phyloP scores from a whole-genome alignment of 352 stramenopile genomes.

The Aphanomyces euteiches region DNA sequence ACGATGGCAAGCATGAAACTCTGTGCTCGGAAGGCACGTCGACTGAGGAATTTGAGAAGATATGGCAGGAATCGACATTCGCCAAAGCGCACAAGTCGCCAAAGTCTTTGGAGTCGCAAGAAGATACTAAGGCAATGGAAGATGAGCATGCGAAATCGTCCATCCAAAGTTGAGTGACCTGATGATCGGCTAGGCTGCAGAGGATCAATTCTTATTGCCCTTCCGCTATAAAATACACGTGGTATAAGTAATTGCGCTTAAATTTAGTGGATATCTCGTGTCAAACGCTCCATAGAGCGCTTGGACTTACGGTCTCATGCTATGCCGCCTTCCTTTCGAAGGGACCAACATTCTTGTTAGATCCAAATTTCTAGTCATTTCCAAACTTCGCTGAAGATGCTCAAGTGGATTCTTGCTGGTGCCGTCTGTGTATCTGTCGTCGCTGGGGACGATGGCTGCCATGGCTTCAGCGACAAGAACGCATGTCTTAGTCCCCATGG shows the following conservation, averaged over 20 bases:
- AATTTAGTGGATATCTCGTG: too few relatives aligned
- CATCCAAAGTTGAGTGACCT: too few relatives aligned
- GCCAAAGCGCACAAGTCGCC: constrained; percentile 41
- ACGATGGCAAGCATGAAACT: constrained; percentile 62
- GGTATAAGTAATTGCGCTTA: too few relatives aligned
- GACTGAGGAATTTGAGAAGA: constrained; percentile 63
- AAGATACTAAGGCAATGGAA: not conserved
- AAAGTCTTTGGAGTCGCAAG: not conserved
- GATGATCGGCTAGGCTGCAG: too few relatives aligned
- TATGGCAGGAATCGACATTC: constrained; percentile 70
- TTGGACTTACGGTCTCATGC: too few relatives aligned
- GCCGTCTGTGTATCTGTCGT: not conserved
- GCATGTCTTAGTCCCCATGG: constrained; percentile 44
- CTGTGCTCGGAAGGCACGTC: constrained; percentile 49
- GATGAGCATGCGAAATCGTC: not conserved
- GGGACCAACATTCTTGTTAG: too few relatives aligned
- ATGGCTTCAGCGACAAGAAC: constrained; percentile 46
- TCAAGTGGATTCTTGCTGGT: not conserved
- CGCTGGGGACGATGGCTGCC: constrained; percentile 39
- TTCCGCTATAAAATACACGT: too few relatives aligned
- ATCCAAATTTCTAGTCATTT: too few relatives aligned
- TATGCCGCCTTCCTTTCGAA: too few relatives aligned
- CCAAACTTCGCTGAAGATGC: not conserved
- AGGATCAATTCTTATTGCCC: too few relatives aligned
- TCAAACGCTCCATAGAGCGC: too few relatives aligned